Percentiles rank a stretch among this genome's conserved stretches.
phyloP scores from a whole-genome alignment of 495 filamentous ascomycete genomes.

The Massariosphaeria phaeospora region DNA sequence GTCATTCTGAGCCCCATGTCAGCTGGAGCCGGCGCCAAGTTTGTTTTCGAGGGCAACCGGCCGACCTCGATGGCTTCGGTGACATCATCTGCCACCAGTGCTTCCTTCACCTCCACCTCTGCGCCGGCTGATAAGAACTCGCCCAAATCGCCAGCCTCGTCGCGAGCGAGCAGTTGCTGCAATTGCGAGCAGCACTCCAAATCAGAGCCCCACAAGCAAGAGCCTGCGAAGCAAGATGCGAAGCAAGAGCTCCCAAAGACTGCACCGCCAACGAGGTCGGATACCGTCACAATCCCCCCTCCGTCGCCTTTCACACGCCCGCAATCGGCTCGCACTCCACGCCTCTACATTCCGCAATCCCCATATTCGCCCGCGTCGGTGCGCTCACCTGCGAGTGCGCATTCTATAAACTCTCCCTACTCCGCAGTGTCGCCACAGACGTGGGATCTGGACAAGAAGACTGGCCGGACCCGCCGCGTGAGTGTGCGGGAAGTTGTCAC shows the following conservation, averaged over 20 bases:
- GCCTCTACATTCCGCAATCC: conserved; percentile 57
- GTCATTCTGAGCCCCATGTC: conserved; percentile 47
- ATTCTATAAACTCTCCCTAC: conserved; percentile 41
- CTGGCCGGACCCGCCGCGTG: conserved; percentile 47
- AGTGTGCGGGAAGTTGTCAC: conserved; percentile 65
- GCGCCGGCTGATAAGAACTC: conserved; percentile 26
- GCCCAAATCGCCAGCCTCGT: conserved; percentile 46
- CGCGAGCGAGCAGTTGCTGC: conserved; percentile 54
- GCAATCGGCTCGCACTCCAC: conserved; percentile 54
- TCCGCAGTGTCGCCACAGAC: conserved; percentile 51
- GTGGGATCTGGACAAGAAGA: conserved; percentile 54
- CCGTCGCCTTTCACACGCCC: conserved; percentile 49
- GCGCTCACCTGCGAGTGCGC: conserved; percentile 51
- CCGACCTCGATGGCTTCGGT: conserved; percentile 31
- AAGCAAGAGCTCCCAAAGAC: conserved; percentile 35
- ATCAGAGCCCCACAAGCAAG: no score
- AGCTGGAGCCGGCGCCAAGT: conserved; percentile 38
- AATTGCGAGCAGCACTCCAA: no score
- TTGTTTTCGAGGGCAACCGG: conserved; percentile 42
- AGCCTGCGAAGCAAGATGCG: no score
- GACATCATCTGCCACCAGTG: conserved; percentile 22
- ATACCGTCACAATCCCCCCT: conserved; percentile 33
- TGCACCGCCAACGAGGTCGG: conserved; percentile 19
- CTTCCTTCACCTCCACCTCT: conserved; percentile 29
- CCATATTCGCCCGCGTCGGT: conserved; percentile 49